Conservation (phyloP, 306 rosid genomes). For the Rosa chinensis region DNA sequence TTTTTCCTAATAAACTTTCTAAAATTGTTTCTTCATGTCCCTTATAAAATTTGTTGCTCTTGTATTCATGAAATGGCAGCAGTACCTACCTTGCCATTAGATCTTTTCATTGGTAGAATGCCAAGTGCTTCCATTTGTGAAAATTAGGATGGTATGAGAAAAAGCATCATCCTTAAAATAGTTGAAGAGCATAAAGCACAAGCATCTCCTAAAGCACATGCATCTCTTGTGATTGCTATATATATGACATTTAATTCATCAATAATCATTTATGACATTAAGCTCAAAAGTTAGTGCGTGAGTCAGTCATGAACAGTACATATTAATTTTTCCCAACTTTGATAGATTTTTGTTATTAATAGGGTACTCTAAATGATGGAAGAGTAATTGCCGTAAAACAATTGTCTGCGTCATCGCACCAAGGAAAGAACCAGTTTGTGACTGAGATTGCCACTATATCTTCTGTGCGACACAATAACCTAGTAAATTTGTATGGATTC, state of each 20-base stretch:
- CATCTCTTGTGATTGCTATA: not conserved
- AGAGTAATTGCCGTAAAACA: constrained; percentile 80
- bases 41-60: not conserved
- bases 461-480: constrained; percentile 78
- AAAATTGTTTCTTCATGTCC: not conserved
- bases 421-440: constrained; percentile 79
- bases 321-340: too few species aligned
- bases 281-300: not conserved
- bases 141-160: not conserved
- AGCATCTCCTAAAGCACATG: not conserved
- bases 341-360: constrained; percentile 3
- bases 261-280: not conserved
- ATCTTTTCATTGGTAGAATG: not conserved
- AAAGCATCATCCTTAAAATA: not conserved
- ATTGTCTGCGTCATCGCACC: constrained; percentile 68
- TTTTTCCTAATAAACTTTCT: not conserved
- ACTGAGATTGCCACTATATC: constrained; percentile 86
- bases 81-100: not conserved
- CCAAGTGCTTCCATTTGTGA: not conserved
- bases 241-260: not conserved
- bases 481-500: constrained; percentile 74
- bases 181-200: not conserved
- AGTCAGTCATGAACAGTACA: not conserved
- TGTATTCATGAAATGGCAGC: not conserved
- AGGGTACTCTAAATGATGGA: constrained; percentile 82